These are phyloP conservation scores for Trichoderma arundinaceum DNA, from an alignment of 2,329 filamentous ascomycete genomes.

Conservation along the genomic window DNA sequence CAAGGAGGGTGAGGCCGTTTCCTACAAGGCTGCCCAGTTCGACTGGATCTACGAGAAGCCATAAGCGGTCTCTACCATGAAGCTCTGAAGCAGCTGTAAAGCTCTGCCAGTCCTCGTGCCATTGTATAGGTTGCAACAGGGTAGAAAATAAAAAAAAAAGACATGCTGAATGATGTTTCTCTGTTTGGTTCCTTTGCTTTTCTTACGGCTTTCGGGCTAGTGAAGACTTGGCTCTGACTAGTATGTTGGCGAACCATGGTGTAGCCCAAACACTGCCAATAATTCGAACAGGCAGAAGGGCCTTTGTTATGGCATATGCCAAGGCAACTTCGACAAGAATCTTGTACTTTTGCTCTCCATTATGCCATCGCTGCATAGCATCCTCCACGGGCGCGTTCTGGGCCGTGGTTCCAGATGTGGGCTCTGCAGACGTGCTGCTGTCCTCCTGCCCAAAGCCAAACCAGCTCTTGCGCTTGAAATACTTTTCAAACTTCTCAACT, in stretches of 20 bases:
- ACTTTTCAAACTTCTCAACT: constrained; percentile 75
- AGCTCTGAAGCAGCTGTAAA: constrained; percentile 10
- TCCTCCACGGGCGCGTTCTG: constrained; percentile 36
- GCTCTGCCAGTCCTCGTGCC: background rate
- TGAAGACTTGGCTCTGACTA: constrained; percentile 52
- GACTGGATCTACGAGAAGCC: constrained; percentile 98
- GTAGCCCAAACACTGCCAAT: constrained; percentile 83
- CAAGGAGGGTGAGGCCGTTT: constrained; percentile 82
- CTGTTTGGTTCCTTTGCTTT: background rate
- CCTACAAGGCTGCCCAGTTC: constrained; percentile 82
- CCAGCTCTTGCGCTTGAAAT: constrained; percentile 81
- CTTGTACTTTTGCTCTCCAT: constrained; percentile 55
- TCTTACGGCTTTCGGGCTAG: constrained; percentile 41
- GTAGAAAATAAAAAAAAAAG: constrained; percentile 37
- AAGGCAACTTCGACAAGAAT: constrained; percentile 76
- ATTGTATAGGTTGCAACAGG: constrained; percentile 32
- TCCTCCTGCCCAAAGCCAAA: constrained; percentile 63
- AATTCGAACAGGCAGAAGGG: constrained; percentile 77
- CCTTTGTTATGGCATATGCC: constrained; percentile 90
- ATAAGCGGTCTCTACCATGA: constrained; percentile 43
- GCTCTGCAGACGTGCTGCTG: constrained; percentile 32
- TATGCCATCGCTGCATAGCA: constrained; percentile 46
- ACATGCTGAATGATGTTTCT: constrained; percentile 28
- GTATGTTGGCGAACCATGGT: constrained; percentile 82
- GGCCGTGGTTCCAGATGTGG: constrained; percentile 31